Conservation (phyloP, 2,329 filamentous ascomycete species). For the Claviceps digitariae region DNA sequence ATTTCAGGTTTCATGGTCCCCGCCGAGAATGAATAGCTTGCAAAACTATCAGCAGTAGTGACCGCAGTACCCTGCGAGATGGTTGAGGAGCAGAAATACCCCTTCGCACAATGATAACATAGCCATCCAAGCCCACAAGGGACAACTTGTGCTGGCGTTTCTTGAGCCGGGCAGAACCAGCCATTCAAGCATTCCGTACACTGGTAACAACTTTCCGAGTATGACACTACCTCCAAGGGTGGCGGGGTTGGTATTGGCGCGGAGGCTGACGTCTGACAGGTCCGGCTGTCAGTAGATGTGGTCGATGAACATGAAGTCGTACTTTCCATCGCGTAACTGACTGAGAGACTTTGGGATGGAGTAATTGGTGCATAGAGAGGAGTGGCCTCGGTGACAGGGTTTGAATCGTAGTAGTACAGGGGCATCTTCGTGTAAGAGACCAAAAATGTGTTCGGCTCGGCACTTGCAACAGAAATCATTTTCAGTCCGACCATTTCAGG, state of each 20-base stretch:
- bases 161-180: conserved; percentile 19
- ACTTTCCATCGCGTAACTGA: not conserved
- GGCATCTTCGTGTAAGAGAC: not conserved
- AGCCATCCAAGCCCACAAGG: conserved; percentile 19
- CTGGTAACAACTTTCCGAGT: conserved; percentile 14
- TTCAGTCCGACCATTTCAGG: not conserved
- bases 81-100: conserved; percentile 14
- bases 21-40: not conserved
- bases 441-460: not conserved
- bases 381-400: not conserved
- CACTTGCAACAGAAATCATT: not conserved
- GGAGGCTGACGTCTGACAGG: not conserved
- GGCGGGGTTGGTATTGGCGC: not conserved
- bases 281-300: not conserved
- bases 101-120: conserved; percentile 17
- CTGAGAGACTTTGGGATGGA: not conserved
- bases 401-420: not conserved
- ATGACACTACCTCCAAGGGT: conserved; percentile 8
- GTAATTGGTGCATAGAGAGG: not conserved
- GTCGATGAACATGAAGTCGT: not conserved
- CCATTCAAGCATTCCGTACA: conserved; percentile 18
- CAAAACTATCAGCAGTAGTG: not conserved
- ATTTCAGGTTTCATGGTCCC: not conserved
- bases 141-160: conserved; percentile 17
- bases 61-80: not conserved